Conservation (phyloP, 2,329 filamentous ascomycete species). For the Xylaria sp. region DNA sequence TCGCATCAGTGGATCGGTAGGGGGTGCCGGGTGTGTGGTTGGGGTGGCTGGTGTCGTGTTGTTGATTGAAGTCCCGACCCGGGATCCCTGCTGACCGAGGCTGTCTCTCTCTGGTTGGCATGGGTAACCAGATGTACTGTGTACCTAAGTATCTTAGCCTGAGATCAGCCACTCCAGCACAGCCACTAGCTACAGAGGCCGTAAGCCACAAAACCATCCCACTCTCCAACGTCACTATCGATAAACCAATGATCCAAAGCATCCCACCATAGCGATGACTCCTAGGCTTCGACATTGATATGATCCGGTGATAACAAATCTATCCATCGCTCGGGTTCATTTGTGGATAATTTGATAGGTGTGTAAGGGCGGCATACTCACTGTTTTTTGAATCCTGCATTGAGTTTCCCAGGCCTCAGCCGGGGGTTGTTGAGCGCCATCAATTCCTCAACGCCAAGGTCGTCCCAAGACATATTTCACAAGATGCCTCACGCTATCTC, state of each 20-base stretch:
- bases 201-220: slow-evolving; percentile 9
- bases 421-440: neutral
- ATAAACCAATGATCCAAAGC: neutral
- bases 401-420: neutral
- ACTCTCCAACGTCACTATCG: neutral
- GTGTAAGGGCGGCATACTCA: neutral
- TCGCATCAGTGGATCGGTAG: slow-evolving; percentile 16
- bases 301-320: neutral
- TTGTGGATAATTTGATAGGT: neutral
- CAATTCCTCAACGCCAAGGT: neutral
- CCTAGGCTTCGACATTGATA: neutral
- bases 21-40: slow-evolving; percentile 28
- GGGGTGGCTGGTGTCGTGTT: slow-evolving; percentile 41
- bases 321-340: neutral
- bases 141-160: neutral
- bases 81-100: slow-evolving; percentile 37
- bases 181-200: neutral
- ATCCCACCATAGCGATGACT: slow-evolving; percentile 13
- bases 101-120: slow-evolving; percentile 32
- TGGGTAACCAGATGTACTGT: slow-evolving; percentile 20
- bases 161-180: neutral
- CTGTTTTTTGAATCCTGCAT: neutral
- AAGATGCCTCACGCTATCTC: slow-evolving; percentile 80
- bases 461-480: slow-evolving; percentile 1
- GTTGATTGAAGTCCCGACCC: slow-evolving; percentile 31